Conservation (phyloP, 805 yeast species). For the Starmera dryadoides region DNA sequence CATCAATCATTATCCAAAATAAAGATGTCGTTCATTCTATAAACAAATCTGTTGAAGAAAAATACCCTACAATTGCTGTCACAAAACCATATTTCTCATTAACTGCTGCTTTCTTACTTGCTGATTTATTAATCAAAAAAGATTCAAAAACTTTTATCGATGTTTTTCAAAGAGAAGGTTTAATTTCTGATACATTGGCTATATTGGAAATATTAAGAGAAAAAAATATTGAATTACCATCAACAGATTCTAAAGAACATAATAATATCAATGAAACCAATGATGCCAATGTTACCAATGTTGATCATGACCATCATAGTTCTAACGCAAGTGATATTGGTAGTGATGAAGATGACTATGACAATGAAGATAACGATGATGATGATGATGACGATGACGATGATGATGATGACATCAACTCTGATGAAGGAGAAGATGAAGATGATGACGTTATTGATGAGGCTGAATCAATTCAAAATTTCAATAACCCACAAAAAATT, state of each 20-base stretch:
- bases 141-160: constrained; percentile 36
- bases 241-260: constrained; percentile 1
- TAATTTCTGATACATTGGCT: constrained; percentile 41
- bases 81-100: constrained; percentile 33
- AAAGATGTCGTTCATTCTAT: constrained; percentile 23
- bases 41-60: constrained; percentile 11
- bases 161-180: constrained; percentile 65
- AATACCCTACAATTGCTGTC: constrained; percentile 18
- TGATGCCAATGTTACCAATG: constrained; percentile 11
- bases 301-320: constrained; percentile 11
- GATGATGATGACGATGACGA: constrained; percentile 19
- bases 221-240: constrained; percentile 3
- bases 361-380: constrained; percentile 18
- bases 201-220: constrained; percentile 22
- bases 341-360: constrained; percentile 14
- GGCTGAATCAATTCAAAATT: constrained; percentile 7
- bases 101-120: constrained; percentile 43
- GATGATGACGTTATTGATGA: constrained; percentile 23
- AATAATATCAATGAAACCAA: constrained; percentile 4
- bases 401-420: constrained; percentile 11
- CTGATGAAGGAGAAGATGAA: constrained; percentile 21
- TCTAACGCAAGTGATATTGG: constrained; percentile 16
- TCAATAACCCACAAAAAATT: background rate
- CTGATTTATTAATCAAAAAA: constrained; percentile 35
- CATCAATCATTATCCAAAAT: constrained; percentile 56